Conservation (phyloP, 2,329 filamentous ascomycete species). For the Alternaria consortialis region DNA sequence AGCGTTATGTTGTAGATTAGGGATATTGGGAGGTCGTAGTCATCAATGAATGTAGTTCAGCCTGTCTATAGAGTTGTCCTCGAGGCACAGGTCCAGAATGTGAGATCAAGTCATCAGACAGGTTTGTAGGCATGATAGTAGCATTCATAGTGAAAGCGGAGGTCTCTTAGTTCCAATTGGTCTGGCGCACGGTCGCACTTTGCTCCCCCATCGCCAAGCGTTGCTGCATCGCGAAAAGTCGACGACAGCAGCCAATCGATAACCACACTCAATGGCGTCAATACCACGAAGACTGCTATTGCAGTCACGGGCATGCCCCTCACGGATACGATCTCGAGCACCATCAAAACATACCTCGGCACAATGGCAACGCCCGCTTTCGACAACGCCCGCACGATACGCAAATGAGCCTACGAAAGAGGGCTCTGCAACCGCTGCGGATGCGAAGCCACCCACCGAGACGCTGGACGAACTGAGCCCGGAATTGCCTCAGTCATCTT, state of each 20-base stretch:
- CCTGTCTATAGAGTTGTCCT: neutral
- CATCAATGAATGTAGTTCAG: neutral
- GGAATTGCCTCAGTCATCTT: conserved; percentile 2
- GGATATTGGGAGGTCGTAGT: neutral
- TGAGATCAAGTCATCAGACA: neutral
- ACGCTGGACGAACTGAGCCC: conserved; percentile 14
- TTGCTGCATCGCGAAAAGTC: conserved; percentile 44
- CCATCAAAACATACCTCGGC: conserved; percentile 23
- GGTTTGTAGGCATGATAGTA: conserved; percentile 4
- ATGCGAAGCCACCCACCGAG: conserved; percentile 16
- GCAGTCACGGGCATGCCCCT: conserved; percentile 40
- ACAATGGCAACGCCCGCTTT: conserved; percentile 48
- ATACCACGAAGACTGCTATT: conserved; percentile 45
- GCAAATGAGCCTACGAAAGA: conserved; percentile 30
- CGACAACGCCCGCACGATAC: conserved; percentile 33
- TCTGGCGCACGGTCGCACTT: conserved; percentile 31
- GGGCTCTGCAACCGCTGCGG: conserved; percentile 17
- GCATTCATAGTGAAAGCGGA: conserved; percentile 23
- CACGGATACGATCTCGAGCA: conserved; percentile 31
- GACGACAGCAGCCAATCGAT: conserved; percentile 26
- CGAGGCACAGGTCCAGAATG: neutral
- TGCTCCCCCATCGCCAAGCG: conserved; percentile 37
- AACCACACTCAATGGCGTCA: conserved; percentile 46
- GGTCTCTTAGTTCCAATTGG: conserved; percentile 32
- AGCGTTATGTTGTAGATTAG: neutral